These are phyloP conservation scores for Suhomyces panamericanus DNA, from an alignment of 1,139 yeast species.

Conservation along the genomic window DNA sequence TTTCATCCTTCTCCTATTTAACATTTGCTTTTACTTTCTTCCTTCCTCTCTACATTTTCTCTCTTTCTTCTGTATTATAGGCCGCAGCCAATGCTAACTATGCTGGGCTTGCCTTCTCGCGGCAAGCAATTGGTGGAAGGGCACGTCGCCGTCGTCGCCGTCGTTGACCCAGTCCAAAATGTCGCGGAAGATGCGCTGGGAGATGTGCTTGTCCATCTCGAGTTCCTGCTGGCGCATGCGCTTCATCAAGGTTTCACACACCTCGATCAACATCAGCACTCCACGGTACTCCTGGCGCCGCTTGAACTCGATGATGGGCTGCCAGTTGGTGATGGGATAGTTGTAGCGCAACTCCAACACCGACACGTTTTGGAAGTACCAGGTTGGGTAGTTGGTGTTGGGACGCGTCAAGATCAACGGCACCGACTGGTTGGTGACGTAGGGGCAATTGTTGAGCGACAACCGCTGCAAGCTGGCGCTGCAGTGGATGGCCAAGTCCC, in stretches of 20 bases:
- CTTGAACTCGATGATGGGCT: conserved; percentile 67
- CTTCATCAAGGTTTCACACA: conserved; percentile 67
- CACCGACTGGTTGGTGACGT: conserved; percentile 64
- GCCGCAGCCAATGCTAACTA: not conserved
- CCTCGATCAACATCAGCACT: conserved; percentile 64
- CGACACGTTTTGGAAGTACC: conserved; percentile 56
- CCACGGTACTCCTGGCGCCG: conserved; percentile 55
- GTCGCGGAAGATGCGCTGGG: conserved; percentile 54
- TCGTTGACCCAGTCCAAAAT: conserved; percentile 59
- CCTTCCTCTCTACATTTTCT: not conserved
- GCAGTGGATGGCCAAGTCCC: conserved; percentile 73
- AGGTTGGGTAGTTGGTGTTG: conserved; percentile 27
- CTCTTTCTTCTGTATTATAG: not conserved
- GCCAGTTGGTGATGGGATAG: conserved; percentile 55
- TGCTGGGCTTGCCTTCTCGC: conserved; percentile 6
- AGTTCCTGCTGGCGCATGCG: conserved; percentile 64
- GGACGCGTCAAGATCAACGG: conserved; percentile 51
- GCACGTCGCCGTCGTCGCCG: conserved; percentile 41
- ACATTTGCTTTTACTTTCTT: too few relatives aligned
- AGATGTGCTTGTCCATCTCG: conserved; percentile 55
- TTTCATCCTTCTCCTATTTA: not conserved
- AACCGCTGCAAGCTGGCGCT: conserved; percentile 61
- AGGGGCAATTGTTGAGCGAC: conserved; percentile 74
- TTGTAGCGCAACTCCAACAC: conserved; percentile 80
- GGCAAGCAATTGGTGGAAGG: conserved; percentile 16